These are phyloP conservation scores for Cenchrus purpureus DNA, from an alignment of 176 grass and related monocot genomes.

Conservation along the genomic window DNA sequence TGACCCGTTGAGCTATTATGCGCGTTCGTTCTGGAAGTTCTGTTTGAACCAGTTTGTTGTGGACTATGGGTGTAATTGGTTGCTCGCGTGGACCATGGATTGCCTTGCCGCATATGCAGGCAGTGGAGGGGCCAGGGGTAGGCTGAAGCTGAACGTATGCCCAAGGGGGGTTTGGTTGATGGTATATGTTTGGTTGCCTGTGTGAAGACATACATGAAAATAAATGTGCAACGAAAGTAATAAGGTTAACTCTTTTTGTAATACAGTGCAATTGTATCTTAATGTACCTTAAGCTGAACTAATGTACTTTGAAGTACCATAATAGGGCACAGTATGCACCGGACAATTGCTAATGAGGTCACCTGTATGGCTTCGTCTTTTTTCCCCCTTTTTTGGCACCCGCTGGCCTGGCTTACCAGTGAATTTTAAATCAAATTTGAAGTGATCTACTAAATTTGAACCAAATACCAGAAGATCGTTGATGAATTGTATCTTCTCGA, in stretches of 20 bases:
- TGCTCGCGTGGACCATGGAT: background rate
- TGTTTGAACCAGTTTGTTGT: background rate
- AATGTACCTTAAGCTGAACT: background rate
- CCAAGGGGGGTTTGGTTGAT: background rate
- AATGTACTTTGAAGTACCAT: background rate
- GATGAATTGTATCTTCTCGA: background rate
- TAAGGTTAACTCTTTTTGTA: background rate
- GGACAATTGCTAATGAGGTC: background rate
- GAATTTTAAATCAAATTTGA: background rate
- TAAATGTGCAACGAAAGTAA: background rate
- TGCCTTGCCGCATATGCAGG: background rate
- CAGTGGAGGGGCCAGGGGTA: background rate
- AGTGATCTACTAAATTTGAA: background rate
- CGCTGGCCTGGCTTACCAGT: background rate
- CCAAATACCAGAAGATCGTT: too few species aligned
- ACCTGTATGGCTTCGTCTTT: too few species aligned
- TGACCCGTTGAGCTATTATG: background rate
- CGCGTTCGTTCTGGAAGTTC: background rate
- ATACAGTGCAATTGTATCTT: background rate
- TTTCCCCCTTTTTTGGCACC: background rate
- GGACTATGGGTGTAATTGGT: background rate
- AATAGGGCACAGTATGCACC: background rate
- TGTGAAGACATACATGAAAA: background rate
- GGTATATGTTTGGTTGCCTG: background rate
- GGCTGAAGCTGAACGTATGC: background rate